Evolutionary conservation across 2,329 filamentous ascomycete species (phyloP).

Genomic region (Alternaria arbusti): DNA sequence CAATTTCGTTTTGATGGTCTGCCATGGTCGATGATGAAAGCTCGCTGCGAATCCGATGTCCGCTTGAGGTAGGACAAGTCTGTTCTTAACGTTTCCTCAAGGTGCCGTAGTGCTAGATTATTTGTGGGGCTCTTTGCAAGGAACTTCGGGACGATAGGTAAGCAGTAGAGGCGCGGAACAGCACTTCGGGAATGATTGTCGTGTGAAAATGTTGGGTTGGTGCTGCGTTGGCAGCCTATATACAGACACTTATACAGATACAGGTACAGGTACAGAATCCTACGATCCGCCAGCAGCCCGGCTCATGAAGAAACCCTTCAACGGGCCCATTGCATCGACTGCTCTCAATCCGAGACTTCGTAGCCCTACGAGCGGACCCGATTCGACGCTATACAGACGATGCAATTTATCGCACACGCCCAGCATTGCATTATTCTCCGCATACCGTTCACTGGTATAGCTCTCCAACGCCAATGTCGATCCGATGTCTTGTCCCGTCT

Average conservation of each 20-base stretch:
- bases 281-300: constrained; percentile 56
- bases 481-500: constrained; percentile 87
- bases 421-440: constrained; percentile 77
- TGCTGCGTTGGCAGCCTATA: neutral
- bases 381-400: constrained; percentile 84
- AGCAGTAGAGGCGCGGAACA: neutral
- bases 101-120: neutral
- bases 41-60: neutral
- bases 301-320: constrained; percentile 89
- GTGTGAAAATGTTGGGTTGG: constrained; percentile 3
- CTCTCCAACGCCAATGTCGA: constrained; percentile 76
- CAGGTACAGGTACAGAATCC: constrained; percentile 14
- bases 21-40: constrained; percentile 22
- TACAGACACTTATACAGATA: constrained; percentile 12
- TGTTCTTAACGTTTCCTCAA: neutral
- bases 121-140: constrained; percentile 1
- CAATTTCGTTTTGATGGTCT: constrained; percentile 38
- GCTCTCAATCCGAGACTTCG: constrained; percentile 77
- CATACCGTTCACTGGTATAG: constrained; percentile 82
- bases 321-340: constrained; percentile 73
- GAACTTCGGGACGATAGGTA: neutral
- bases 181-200: neutral
- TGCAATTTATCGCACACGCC: constrained; percentile 89
- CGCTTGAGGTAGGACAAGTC: neutral
- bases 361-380: constrained; percentile 79